Evolutionary conservation across 2,329 filamentous ascomycete species (phyloP).

Genomic region (Arthrobotrys entomopaga): DNA sequence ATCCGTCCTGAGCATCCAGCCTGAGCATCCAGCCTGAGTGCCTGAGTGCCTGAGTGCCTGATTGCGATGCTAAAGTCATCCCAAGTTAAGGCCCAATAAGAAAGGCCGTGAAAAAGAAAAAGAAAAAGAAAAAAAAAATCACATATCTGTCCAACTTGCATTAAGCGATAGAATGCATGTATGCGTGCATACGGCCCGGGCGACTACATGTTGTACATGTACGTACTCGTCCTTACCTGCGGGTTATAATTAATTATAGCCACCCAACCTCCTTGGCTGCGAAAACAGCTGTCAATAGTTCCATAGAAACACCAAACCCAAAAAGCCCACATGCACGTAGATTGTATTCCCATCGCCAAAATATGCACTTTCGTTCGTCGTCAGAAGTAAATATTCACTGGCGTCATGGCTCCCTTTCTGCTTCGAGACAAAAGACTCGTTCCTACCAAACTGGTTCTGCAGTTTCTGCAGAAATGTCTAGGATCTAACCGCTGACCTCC

Average conservation of each 20-base stretch:
- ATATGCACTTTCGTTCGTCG: slow-evolving; percentile 6
- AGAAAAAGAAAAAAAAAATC: background rate
- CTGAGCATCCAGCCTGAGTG: background rate
- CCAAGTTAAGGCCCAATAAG: background rate
- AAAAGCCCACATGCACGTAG: slow-evolving; percentile 1
- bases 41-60: background rate
- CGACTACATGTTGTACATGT: slow-evolving; percentile 19
- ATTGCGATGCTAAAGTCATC: background rate
- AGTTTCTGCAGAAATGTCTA: background rate
- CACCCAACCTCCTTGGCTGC: slow-evolving; percentile 3
- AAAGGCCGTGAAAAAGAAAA: background rate
- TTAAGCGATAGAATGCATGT: slow-evolving; percentile 1
- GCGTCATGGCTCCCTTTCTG: too few species aligned
- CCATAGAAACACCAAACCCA: background rate
- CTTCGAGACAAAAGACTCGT: background rate
- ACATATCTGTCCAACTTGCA: slow-evolving; percentile 17
- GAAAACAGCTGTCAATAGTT: too few species aligned
- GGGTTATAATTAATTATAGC: slow-evolving; percentile 3
- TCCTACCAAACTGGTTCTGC: background rate
- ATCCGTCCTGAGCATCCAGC: too few species aligned
- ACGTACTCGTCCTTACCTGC: background rate
- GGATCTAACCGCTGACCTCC: slow-evolving; percentile 29
- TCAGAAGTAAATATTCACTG: too few species aligned
- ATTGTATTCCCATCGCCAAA: slow-evolving; percentile 18
- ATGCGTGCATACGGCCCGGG: slow-evolving; percentile 35